A percentile compares a stretch with the other conserved stretches of the same genome.
Evolutionary conservation across 1,139 yeast genomes (phyloP).

Genomic region (Yamadazyma taylorii): DNA sequence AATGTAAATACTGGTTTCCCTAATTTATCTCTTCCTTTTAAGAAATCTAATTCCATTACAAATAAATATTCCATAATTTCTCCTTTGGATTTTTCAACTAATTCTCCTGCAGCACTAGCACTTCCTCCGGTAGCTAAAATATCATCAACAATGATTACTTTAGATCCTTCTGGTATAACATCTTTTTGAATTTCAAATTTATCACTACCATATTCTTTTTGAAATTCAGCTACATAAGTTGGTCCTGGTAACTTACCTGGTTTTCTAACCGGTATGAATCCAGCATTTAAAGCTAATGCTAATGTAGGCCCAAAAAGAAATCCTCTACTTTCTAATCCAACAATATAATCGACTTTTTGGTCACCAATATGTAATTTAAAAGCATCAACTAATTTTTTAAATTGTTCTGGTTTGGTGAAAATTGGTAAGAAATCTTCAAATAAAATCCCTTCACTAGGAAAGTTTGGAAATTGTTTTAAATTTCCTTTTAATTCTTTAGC

Average conservation of each 20-base stretch:
- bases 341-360: slow-evolving; percentile 77
- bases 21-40: slow-evolving; percentile 88
- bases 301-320: slow-evolving; percentile 93
- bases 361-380: slow-evolving; percentile 73
- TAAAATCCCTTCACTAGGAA: slow-evolving; percentile 88
- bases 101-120: slow-evolving; percentile 90
- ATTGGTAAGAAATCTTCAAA: slow-evolving; percentile 96
- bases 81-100: slow-evolving; percentile 65
- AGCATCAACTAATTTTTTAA: slow-evolving; percentile 78
- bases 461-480: slow-evolving; percentile 83
- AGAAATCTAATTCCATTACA: slow-evolving; percentile 91
- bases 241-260: slow-evolving; percentile 94
- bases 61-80: slow-evolving; percentile 78
- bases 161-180: slow-evolving; percentile 77
- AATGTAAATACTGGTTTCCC: slow-evolving; percentile 85
- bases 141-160: slow-evolving; percentile 87
- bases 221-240: slow-evolving; percentile 66
- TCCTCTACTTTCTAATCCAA: slow-evolving; percentile 96
- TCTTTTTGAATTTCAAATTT: slow-evolving; percentile 85
- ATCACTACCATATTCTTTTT: slow-evolving; percentile 92
- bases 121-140: slow-evolving; percentile 98
- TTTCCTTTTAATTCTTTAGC: slow-evolving; percentile 65
- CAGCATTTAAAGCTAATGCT: slow-evolving; percentile 85
- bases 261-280: slow-evolving; percentile 94
- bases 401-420: slow-evolving; percentile 76